Evolutionary conservation across 1,139 yeast species (phyloP), one percentile per base, ranked within the genome.

Genomic region (Zhuliangozyma blackwelliae): DNA sequence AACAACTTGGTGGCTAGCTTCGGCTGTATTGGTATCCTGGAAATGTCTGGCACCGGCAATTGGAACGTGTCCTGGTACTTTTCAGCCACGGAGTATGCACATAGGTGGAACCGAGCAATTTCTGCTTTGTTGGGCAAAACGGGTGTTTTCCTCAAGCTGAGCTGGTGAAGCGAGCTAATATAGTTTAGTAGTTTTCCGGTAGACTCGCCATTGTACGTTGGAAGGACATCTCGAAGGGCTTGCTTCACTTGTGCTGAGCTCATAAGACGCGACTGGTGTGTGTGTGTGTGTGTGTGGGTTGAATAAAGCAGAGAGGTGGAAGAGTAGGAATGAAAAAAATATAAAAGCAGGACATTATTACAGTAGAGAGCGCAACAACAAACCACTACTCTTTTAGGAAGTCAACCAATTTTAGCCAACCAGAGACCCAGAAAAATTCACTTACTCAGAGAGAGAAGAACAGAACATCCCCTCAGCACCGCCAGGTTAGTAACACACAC

Each of bases 11-110:
- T 51, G 0, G 72, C 61, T 3, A 61, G 50, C 38, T 68, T 68
- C 0, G 80, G 79, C 10, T 79, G 82, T 4, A 80, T 56, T 0
- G 92, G 90, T 8, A 82, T 72, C 43, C 68, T 69, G 31, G 64
- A 68, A 19, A 63, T 40, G 16, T 63, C 60, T 1, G 84, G 79
- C 5, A 61, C 66, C 0, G 80, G 75, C 9, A 77, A 57, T 10
- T 64, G 54, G 27, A 72, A 59, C 28, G 56, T 57, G n/a, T 62
- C 59, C 19, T 61, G 61, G 34, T 75, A 68, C 45, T 67, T 67
- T 41, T 78, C 82, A 10, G 73, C 71, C 0, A 85, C 80, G 25
- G 82, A 55, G 43, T 64, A 76, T 2, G 87, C 84, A 54, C 87
- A 79, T 11, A 83, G 54, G 50, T 82, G 89, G 41, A 72, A 72